These are phyloP conservation scores for Macadamia tetraphylla DNA, from an alignment of 164 flowering plant species.

Conservation along the genomic window DNA sequence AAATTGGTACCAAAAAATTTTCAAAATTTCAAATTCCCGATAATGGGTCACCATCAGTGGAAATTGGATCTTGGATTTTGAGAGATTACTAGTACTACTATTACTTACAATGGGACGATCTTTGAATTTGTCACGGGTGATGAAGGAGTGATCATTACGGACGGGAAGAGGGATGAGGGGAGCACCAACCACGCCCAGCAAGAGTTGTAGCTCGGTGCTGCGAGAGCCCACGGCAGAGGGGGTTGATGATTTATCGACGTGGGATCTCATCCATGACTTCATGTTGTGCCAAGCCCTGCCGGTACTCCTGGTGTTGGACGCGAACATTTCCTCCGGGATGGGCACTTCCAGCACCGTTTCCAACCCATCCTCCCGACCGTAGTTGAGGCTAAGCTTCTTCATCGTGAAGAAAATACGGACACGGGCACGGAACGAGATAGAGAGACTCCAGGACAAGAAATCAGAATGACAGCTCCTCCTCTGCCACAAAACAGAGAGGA, in stretches of 20 bases:
- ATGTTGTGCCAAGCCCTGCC: conserved; percentile 42
- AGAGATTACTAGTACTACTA: neutral
- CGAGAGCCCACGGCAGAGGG: conserved; percentile 21
- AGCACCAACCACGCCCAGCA: conserved; percentile 63
- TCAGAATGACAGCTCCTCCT: neutral
- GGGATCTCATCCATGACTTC: conserved; percentile 50
- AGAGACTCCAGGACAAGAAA: conserved; percentile 3
- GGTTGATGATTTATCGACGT: conserved; percentile 10
- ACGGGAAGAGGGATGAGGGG: conserved; percentile 63
- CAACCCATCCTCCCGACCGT: conserved; percentile 49
- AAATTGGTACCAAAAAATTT: neutral
- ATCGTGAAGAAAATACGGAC: conserved; percentile 13
- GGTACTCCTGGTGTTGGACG: conserved; percentile 15
- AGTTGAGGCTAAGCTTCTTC: conserved; percentile 68
- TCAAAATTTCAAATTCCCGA: no score
- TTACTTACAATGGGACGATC: conserved; percentile 57
- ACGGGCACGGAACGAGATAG: neutral
- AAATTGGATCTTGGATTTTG: neutral
- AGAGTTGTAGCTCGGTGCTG: conserved; percentile 21
- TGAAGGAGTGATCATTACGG: conserved; percentile 40
- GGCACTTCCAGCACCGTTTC: conserved; percentile 76
- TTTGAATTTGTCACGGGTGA: conserved; percentile 49
- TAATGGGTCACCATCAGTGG: no score
- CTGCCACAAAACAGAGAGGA: neutral
- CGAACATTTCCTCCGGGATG: conserved; percentile 59